Evolutionary conservation across 768 basidiomycete species (phyloP).

Genomic region (Filobasidium floriforme): DNA sequence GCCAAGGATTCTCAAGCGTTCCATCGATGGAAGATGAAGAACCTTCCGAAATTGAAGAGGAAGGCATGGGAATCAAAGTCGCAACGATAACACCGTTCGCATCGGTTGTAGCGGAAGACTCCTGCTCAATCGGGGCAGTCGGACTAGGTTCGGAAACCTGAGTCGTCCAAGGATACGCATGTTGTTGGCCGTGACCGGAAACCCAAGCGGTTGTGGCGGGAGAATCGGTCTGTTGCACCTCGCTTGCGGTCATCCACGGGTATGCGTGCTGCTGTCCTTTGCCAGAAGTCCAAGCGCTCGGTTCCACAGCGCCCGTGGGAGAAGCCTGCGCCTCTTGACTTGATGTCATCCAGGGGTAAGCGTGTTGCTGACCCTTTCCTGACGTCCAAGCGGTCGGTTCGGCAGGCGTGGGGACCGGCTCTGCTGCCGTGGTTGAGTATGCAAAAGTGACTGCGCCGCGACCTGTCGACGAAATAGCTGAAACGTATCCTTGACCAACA

Average conservation of each 20-base stretch:
- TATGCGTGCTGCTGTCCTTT: slow-evolving; percentile 17
- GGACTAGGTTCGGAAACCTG: background rate
- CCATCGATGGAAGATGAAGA: background rate
- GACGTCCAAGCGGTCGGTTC: slow-evolving; percentile 3
- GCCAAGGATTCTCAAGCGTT: background rate
- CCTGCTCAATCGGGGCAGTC: no score
- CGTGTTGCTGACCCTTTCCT: slow-evolving; percentile 3
- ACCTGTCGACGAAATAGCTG: slow-evolving; percentile 8
- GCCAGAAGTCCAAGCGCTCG: slow-evolving; percentile 6
- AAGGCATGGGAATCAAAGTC: background rate
- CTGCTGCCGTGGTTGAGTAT: slow-evolving; percentile 8
- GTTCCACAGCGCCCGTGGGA: background rate
- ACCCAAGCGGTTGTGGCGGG: slow-evolving; percentile 12
- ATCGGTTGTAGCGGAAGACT: background rate
- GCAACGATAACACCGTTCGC: background rate
- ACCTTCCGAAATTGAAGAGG: background rate
- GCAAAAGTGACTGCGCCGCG: slow-evolving; percentile 19
- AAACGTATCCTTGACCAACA: slow-evolving; percentile 9
- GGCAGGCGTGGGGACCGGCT: background rate
- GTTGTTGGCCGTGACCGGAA: slow-evolving; percentile 16
- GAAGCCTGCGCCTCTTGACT: background rate
- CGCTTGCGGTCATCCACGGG: slow-evolving; percentile 10
- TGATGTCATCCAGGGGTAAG: background rate
- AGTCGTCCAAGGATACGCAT: slow-evolving; percentile 20
- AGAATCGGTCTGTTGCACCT: background rate